These are phyloP conservation scores for Crithidia brevicula DNA, from an alignment of 208 protist genomes.

Conservation along the genomic window DNA sequence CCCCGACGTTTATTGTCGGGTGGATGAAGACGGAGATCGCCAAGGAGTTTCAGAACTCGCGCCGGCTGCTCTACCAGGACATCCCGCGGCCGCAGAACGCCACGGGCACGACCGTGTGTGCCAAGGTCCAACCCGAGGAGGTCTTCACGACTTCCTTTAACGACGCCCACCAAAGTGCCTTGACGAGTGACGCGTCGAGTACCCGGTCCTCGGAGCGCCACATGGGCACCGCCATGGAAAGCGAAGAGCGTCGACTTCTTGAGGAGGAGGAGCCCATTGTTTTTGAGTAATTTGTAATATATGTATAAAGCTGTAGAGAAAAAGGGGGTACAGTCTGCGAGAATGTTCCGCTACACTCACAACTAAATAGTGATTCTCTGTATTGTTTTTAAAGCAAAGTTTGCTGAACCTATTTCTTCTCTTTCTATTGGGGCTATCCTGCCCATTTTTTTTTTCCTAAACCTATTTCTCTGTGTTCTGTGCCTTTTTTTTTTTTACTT, in stretches of 20 bases:
- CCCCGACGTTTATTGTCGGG: conserved; percentile 83
- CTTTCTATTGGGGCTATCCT: conserved; percentile 6
- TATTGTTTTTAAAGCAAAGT: no score
- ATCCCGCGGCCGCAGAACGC: conserved; percentile 10
- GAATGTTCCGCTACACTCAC: not conserved
- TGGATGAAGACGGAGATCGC: conserved; percentile 86
- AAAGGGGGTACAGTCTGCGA: not conserved
- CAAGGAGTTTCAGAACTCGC: conserved; percentile 71
- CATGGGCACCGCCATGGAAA: conserved; percentile 7
- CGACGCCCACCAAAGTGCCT: not conserved
- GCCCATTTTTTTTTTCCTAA: conserved; percentile 10
- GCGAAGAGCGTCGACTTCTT: conserved; percentile 32
- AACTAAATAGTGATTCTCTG: no score
- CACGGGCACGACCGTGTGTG: not conserved
- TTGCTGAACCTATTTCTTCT: no score
- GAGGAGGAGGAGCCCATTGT: conserved; percentile 39
- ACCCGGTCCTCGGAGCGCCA: conserved; percentile 12
- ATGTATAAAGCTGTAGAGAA: conserved; percentile 10
- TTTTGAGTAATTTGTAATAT: conserved; percentile 31
- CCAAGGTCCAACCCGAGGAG: conserved; percentile 7
- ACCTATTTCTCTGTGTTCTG: not conserved
- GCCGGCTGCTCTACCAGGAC: conserved; percentile 69
- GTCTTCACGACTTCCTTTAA: not conserved
- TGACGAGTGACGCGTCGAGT: conserved; percentile 4
- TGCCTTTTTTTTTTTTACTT: not conserved